Percentiles rank a stretch among this genome's conserved stretches.
Conservation (phyloP, 495 filamentous ascomycete species). For the Penicillium canescens region DNA sequence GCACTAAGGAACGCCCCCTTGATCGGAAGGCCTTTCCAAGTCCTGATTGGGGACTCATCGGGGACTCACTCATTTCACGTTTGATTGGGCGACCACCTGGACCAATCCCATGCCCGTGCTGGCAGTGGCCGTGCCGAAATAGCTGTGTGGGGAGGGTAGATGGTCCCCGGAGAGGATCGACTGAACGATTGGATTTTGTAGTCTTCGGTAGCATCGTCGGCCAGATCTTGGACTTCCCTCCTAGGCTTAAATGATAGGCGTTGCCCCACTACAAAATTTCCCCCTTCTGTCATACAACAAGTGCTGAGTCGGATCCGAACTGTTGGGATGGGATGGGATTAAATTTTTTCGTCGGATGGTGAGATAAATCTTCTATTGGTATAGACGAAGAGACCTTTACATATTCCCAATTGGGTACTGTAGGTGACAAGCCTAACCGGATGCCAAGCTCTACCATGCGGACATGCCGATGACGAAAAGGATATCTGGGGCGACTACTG, state of each 20-base stretch:
- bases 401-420: not conserved
- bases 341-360: not conserved
- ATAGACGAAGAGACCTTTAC: too few species aligned
- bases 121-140: constrained; percentile 11
- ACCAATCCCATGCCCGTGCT: constrained; percentile 15
- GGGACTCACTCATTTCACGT: constrained; percentile 15
- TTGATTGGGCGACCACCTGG: constrained; percentile 3
- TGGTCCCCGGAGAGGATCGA: constrained; percentile 11
- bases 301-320: too few species aligned
- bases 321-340: too few species aligned
- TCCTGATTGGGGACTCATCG: constrained; percentile 13
- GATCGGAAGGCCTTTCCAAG: constrained; percentile 6
- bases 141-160: constrained; percentile 9
- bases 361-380: too few species aligned
- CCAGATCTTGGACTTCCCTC: too few species aligned
- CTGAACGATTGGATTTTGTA: constrained; percentile 5
- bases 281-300: too few species aligned
- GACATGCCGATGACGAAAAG: constrained; percentile 3
- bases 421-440: not conserved
- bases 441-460: not conserved
- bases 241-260: too few species aligned
- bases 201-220: not conserved
- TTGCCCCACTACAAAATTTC: too few species aligned
- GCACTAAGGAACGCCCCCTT: constrained; percentile 10
- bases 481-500: too few species aligned